Base-by-base conservation (phyloP, 805 yeast species). In the Priceomyces carsonii region DNA sequence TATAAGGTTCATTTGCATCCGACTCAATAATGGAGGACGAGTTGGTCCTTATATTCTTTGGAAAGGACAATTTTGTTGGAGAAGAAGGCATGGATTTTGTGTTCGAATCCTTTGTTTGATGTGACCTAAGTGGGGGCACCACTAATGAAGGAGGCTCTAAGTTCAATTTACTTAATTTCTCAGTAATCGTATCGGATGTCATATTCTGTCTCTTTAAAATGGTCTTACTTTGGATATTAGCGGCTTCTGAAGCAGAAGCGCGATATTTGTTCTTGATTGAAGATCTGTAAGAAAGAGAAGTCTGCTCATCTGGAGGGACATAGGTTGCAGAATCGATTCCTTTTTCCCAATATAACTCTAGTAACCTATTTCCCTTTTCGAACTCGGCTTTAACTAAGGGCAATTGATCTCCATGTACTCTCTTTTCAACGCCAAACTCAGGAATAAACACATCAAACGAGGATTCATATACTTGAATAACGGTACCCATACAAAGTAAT, bases 321-420 rank as follows among this genome's bases (percentile, higher is more conserved):
- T 73, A 93, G 1, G 95, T 85, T 0, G 96, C 96, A 15, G 95
- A 77, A 58, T 91, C 97, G 35, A 85, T 77, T n/a, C 90, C 91
- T 34, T 78, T 79, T 59, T 88, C 95, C 99, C 99, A 91, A 55
- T 77, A 88, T 32, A 91, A 67, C 56, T 91, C 96, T 51, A 91
- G 70, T 7, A 79, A 63, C 29, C 87, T 73, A 26, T 74, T 66
- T 12, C 55, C 51, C 54, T 82, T 85, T 57, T 86, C 90, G 57
- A 85, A 93, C 59, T 93, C 98, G 4, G 97, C 98, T 59, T 89
- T 90, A 16, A 78, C 78, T 43, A 91, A 69, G 8, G 98, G 98
- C 37, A 93, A 69, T 62, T 93, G 98, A 62, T 93, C 99, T 18
- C 98, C 97, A 54, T 93, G 99, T 15, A 90, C 96, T 52, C 97